Conservation (phyloP, 805 yeast species). For the Candida rishiriensis region DNA sequence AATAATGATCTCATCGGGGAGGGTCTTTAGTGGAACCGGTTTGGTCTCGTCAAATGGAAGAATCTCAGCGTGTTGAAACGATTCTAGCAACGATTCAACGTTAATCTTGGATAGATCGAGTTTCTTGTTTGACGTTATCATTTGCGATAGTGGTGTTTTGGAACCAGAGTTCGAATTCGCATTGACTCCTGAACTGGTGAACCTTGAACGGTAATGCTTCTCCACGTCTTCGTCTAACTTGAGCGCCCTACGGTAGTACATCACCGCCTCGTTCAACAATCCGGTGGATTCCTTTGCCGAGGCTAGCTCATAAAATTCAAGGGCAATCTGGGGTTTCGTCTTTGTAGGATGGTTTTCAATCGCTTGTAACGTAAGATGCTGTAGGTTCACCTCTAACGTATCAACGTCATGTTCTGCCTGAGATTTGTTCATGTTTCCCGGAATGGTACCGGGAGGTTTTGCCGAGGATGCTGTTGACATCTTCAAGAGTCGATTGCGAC, state of each 20-base stretch:
- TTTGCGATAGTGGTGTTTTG: background rate
- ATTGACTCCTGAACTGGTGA: conserved; percentile 24
- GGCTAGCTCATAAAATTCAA: conserved; percentile 64
- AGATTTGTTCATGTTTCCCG: too few species aligned
- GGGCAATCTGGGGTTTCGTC: conserved; percentile 40
- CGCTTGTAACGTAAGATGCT: conserved; percentile 20
- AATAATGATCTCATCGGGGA: conserved; percentile 58
- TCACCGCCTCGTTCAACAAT: conserved; percentile 76
- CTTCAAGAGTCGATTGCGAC: too few species aligned
- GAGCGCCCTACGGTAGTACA: conserved; percentile 66
- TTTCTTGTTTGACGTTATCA: conserved; percentile 10
- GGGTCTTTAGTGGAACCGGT: conserved; percentile 38
- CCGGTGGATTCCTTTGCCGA: conserved; percentile 70
- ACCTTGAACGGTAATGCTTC: conserved; percentile 53
- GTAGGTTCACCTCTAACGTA: conserved; percentile 19
- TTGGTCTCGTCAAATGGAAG: conserved; percentile 25
- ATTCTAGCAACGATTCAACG: conserved; percentile 35
- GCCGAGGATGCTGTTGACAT: too few species aligned
- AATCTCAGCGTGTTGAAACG: conserved; percentile 30
- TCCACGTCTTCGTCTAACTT: conserved; percentile 60
- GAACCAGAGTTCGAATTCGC: too few species aligned
- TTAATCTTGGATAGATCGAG: conserved; percentile 39
- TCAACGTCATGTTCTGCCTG: conserved; percentile 7
- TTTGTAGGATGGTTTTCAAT: conserved; percentile 28
- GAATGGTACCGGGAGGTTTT: too few species aligned